These are phyloP conservation scores for Mesembryanthemum crystallinum DNA, from an alignment of 148 eudicot species.

Conservation along the genomic window DNA sequence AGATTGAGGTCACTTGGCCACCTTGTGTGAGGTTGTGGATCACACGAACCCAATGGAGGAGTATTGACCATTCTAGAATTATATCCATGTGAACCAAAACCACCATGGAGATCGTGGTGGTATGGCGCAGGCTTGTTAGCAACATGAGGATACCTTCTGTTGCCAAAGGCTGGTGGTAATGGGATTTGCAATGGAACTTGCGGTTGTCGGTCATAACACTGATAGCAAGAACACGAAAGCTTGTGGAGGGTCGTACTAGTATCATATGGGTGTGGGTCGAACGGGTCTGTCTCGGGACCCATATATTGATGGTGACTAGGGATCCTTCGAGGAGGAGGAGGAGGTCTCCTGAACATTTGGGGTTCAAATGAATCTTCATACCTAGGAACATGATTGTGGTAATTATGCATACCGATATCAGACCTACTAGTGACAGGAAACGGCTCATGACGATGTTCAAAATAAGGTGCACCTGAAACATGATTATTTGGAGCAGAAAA, in stretches of 20 bases:
- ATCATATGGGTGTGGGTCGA: constrained; percentile 44
- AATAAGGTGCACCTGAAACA: constrained; percentile 36
- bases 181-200: constrained; percentile 38
- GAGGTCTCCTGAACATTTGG: constrained; percentile 46
- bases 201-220: constrained; percentile 51
- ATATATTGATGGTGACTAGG: constrained; percentile 42
- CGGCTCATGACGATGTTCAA: constrained; percentile 45
- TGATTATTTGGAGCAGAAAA: constrained; percentile 34
- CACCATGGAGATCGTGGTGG: constrained; percentile 35
- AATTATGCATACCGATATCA: constrained; percentile 31
- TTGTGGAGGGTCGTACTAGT: constrained; percentile 35
- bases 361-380: constrained; percentile 49
- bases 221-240: constrained; percentile 62
- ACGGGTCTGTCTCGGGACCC: constrained; percentile 40
- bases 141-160: constrained; percentile 41
- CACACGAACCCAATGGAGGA: constrained; percentile 35
- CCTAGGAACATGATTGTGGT: constrained; percentile 42
- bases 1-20: constrained; percentile 47
- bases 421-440: constrained; percentile 33
- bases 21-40: constrained; percentile 41
- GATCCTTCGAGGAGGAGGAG: constrained; percentile 40
- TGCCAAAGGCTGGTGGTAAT: constrained; percentile 37
- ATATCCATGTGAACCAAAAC: constrained; percentile 42
- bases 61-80: constrained; percentile 28
- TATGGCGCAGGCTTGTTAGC: constrained; percentile 36